Conservation (phyloP, 805 yeast genomes). For the Brettanomyces bruxellensis region DNA sequence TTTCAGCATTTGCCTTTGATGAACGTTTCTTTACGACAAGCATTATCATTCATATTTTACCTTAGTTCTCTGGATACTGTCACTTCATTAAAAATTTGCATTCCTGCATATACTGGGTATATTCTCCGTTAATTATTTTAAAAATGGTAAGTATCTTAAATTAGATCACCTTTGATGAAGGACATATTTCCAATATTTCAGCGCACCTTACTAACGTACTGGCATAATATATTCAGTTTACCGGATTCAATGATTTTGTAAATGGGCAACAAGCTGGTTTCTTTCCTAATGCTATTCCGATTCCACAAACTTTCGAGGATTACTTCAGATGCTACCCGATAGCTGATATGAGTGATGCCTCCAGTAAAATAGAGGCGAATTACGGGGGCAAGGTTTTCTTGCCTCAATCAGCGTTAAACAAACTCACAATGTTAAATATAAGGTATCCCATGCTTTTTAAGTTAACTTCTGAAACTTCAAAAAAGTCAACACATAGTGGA, state of each 20-base stretch:
- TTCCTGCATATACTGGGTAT: too few species aligned
- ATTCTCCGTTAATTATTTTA: too few species aligned
- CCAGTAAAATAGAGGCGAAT: slow-evolving; percentile 68
- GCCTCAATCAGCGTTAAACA: slow-evolving; percentile 88
- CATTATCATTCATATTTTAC: too few species aligned
- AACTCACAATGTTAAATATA: slow-evolving; percentile 81
- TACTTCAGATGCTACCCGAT: slow-evolving; percentile 90
- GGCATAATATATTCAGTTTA: slow-evolving; percentile 9
- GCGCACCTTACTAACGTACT: not conserved
- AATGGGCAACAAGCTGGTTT: slow-evolving; percentile 7
- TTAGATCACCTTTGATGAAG: too few species aligned
- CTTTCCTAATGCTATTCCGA: slow-evolving; percentile 6
- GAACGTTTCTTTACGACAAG: too few species aligned
- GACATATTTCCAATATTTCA: not conserved
- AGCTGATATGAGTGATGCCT: slow-evolving; percentile 75
- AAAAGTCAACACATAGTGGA: slow-evolving; percentile 72
- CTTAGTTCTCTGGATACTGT: too few species aligned
- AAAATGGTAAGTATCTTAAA: not conserved
- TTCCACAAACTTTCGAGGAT: slow-evolving; percentile 53
- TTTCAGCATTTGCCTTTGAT: too few species aligned
- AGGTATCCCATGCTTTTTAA: slow-evolving; percentile 95
- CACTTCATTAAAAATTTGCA: too few species aligned
- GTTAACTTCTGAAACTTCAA: slow-evolving; percentile 53
- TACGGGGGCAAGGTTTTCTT: slow-evolving; percentile 93
- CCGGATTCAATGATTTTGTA: slow-evolving; percentile 18